Base-by-base conservation (phyloP, 805 yeast genomes). In the Wickerhamiella australiensis region DNA sequence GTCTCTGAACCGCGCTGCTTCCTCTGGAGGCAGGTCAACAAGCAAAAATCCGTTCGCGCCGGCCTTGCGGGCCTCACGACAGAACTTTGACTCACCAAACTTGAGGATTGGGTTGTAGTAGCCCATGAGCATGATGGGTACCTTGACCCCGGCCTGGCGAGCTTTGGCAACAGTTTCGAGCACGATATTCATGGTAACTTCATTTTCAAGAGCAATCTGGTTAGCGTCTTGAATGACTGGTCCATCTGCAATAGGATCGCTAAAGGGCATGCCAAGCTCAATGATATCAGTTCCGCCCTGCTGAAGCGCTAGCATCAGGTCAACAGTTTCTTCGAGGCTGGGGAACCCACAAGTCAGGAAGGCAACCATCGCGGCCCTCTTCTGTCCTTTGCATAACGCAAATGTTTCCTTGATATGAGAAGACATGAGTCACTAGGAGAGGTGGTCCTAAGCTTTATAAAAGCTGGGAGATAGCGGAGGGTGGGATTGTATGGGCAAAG, bases 191-290 rank as follows among this genome's bases (percentile, higher is more conserved):
- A 86, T 79, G 26, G 86, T 81, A 52, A 87, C 77, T 12, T 94
- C 94, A 59, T 92, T 90, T 22, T 76, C 73, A 55, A 92, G 73
- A 17, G 98, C 92, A n/a, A 66, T 52, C 49, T 61, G 56, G 68
- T 88, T 88, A 35, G 97, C 86, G 29, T 71, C 79, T 69, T 92
- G 98, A 60, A 92, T 92, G 15, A 95, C 85, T 36, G 97, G 95
- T 44, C 99, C 99, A 66, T 92, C 99, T 29, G 97, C 99, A 64
- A 92, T 87, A 35, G 99, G 98, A 65, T 92, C 99, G 20, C 95
- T 82, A 65, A 92, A 92, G 44, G 99, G 99, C 64, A 92, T 69
- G 54, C 99, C 98, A 43, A 92, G 69, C 68, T 92, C 99, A 57
- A 92, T 85, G 54, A 92, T 76, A 62, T 92, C 97, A 35, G 84